These are phyloP conservation scores for Calonectria henricotiae DNA, from an alignment of 2,329 filamentous ascomycete species.

Conservation along the genomic window DNA sequence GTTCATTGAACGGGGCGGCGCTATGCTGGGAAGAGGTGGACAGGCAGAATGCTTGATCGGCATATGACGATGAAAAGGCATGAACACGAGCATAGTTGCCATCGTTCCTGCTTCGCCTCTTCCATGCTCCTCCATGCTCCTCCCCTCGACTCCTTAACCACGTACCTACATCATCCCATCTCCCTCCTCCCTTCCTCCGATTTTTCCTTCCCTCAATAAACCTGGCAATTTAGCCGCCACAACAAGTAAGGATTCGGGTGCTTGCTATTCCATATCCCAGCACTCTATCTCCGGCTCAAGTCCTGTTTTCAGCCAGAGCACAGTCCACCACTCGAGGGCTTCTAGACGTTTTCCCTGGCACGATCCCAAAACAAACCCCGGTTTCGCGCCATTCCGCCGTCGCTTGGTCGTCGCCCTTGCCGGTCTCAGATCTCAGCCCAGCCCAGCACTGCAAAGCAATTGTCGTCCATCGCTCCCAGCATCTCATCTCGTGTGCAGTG, in stretches of 20 bases:
- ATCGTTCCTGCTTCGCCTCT: constrained; percentile 25
- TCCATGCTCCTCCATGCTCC: constrained; percentile 19
- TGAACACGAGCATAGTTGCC: constrained; percentile 31
- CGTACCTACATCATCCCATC: constrained; percentile 21
- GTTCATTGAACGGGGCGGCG: constrained; percentile 16
- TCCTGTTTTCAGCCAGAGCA: constrained; percentile 29
- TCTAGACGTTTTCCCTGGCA: constrained; percentile 36
- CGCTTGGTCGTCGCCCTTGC: constrained; percentile 42
- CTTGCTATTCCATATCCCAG: constrained; percentile 14
- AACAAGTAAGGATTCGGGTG: constrained; percentile 12
- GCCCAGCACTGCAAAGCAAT: constrained; percentile 29
- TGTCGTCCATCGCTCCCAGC: constrained; percentile 21
- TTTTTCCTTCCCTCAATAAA: constrained; percentile 4
- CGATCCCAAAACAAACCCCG: constrained; percentile 27
- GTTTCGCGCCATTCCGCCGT: constrained; percentile 33
- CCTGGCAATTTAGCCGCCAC: constrained; percentile 21
- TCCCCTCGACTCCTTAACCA: neutral
- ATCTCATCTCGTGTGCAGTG: constrained; percentile 13
- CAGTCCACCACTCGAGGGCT: constrained; percentile 34
- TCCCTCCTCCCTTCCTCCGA: constrained; percentile 18
- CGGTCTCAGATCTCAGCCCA: constrained; percentile 53
- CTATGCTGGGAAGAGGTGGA: constrained; percentile 29
- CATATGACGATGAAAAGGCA: constrained; percentile 30
- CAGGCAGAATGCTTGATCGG: constrained; percentile 25
- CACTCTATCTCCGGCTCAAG: constrained; percentile 29